Percentiles rank a stretch among this genome's conserved stretches.
Evolutionary conservation across 805 yeast species (phyloP).

Genomic region (Naumovozyma castellii): DNA sequence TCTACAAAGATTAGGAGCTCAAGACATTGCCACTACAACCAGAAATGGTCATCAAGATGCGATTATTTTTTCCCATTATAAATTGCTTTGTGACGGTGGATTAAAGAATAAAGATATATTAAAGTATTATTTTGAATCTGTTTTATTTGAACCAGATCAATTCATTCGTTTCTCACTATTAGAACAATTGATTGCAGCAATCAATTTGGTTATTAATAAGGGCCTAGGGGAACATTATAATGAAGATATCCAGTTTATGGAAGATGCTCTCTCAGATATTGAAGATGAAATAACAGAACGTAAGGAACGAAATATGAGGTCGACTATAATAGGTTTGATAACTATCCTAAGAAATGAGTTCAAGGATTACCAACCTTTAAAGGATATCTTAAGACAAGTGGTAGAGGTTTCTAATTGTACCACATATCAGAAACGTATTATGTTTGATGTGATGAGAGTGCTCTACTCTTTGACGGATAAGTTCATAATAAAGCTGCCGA

Average conservation of each 20-base stretch:
- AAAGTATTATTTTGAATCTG: conserved; percentile 48
- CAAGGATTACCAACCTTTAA: conserved; percentile 44
- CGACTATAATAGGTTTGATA: conserved; percentile 23
- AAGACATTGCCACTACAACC: conserved; percentile 6
- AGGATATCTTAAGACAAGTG: conserved; percentile 55
- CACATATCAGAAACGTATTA: conserved; percentile 46
- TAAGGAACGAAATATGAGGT: conserved; percentile 16
- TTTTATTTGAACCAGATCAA: conserved; percentile 47
- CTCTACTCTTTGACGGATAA: conserved; percentile 54
- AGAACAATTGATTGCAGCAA: conserved; percentile 37
- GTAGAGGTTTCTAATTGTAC: conserved; percentile 54
- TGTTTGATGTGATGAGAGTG: conserved; percentile 59
- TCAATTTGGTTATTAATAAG: conserved; percentile 65
- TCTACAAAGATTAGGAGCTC: conserved; percentile 12
- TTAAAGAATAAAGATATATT: conserved; percentile 53
- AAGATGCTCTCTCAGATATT: conserved; percentile 10
- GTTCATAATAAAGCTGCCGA: conserved; percentile 49
- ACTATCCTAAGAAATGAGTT: conserved; percentile 20
- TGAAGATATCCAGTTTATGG: conserved; percentile 44
- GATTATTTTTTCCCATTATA: conserved; percentile 59
- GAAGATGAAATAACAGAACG: conserved; percentile 10
- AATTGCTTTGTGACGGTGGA: conserved; percentile 67
- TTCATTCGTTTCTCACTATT: conserved; percentile 44
- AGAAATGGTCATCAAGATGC: conserved; percentile 37
- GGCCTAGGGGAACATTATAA: conserved; percentile 51